Conservation (phyloP, 2,329 filamentous ascomycete species). For the Orbilia ellipsospora region DNA sequence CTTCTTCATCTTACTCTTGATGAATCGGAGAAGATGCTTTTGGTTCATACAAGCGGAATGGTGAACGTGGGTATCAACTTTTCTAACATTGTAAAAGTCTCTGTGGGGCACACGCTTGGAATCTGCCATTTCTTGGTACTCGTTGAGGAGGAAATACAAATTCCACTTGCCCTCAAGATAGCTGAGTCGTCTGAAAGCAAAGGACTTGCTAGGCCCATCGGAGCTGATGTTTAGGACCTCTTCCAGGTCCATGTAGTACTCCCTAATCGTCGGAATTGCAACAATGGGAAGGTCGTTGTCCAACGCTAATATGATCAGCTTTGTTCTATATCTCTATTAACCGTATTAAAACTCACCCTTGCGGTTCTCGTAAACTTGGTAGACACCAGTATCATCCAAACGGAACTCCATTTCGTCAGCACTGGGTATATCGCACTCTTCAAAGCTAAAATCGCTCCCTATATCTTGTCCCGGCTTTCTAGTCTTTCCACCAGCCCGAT, state of each 20-base stretch:
- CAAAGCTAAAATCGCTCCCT: conserved; percentile 88
- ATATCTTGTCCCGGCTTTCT: conserved; percentile 89
- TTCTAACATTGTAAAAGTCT: conserved; percentile 99
- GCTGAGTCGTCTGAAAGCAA: conserved; percentile 91
- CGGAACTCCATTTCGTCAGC: conserved; percentile 78
- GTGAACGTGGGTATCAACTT: conserved; percentile 98
- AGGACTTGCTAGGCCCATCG: conserved; percentile 95
- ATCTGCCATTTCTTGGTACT: conserved; percentile 97
- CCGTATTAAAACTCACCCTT: conserved; percentile 64
- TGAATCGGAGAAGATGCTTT: conserved; percentile 96
- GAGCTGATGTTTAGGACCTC: conserved; percentile 87
- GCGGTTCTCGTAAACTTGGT: conserved; percentile 84
- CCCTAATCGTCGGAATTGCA: conserved; percentile 87
- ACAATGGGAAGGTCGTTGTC: conserved; percentile 77
- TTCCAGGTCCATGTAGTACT: conserved; percentile 96
- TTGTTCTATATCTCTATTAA: neutral
- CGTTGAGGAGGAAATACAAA: conserved; percentile 89
- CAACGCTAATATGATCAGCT: conserved; percentile 56
- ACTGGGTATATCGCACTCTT: conserved; percentile 77
- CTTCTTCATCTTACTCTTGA: conserved; percentile 99
- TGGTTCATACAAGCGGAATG: conserved; percentile 99
- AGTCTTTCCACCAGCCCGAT: conserved; percentile 53
- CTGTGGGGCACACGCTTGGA: conserved; percentile 96
- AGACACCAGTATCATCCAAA: conserved; percentile 86
- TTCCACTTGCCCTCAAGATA: conserved; percentile 98